Conservation (phyloP, 2,329 filamentous ascomycete genomes). For the Scedosporium apiospermum region DNA sequence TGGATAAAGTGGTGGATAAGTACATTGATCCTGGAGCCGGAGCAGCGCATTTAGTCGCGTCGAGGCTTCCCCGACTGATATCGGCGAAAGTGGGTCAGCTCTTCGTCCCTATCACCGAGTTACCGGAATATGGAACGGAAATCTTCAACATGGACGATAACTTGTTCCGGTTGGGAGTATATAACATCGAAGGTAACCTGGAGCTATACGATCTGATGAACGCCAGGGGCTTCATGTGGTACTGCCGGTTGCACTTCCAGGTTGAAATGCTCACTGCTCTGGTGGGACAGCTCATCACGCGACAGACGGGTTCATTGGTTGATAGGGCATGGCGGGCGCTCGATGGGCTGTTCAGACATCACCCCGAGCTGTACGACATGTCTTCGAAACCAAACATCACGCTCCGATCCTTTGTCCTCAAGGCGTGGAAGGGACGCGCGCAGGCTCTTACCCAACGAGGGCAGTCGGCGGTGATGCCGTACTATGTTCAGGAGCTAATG, state of each 20-base stretch:
- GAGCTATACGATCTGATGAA: conserved; percentile 31
- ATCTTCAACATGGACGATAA: conserved; percentile 40
- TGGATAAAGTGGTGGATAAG: conserved; percentile 36
- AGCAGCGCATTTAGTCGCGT: conserved; percentile 40
- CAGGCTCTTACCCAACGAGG: conserved; percentile 17
- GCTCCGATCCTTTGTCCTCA: conserved; percentile 28
- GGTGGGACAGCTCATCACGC: conserved; percentile 41
- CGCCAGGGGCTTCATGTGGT: conserved; percentile 45
- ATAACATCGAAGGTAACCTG: conserved; percentile 36
- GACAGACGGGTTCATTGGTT: conserved; percentile 37
- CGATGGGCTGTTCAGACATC: conserved; percentile 35
- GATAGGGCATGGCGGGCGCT: conserved; percentile 44
- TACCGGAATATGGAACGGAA: conserved; percentile 40
- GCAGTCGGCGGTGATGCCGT: neutral
- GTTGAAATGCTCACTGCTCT: conserved; percentile 46
- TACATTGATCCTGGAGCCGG: conserved; percentile 43
- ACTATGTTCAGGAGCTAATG: neutral
- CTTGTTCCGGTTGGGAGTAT: conserved; percentile 44
- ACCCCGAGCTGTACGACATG: conserved; percentile 40
- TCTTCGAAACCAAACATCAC: conserved; percentile 26
- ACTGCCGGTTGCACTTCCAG: conserved; percentile 43
- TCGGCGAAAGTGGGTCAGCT: conserved; percentile 39
- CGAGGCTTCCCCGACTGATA: conserved; percentile 36
- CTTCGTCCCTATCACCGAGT: conserved; percentile 34
- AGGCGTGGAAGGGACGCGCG: conserved; percentile 32